These are phyloP conservation scores for Trametes pubescens DNA, from an alignment of 1,284 basidiomycete species.

Conservation along the genomic window DNA sequence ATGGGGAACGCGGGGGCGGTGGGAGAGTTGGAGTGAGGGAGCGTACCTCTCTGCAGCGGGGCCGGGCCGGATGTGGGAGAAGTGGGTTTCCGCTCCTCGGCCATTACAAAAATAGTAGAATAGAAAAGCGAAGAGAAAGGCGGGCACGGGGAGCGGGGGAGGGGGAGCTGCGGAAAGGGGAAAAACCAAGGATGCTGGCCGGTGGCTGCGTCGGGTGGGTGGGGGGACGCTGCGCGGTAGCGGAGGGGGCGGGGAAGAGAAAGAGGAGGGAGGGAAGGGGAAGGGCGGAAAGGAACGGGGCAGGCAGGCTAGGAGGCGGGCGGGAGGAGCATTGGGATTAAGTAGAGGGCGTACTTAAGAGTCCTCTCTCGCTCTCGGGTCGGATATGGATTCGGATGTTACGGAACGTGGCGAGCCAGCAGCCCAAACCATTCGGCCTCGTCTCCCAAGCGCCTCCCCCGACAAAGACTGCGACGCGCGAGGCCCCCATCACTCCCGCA, in stretches of 20 bases:
- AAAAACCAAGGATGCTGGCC: slow-evolving; percentile 32
- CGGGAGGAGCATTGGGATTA: slow-evolving; percentile 28
- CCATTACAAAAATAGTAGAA: slow-evolving; percentile 49
- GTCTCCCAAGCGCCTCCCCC: slow-evolving; percentile 26
- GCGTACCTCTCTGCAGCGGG: slow-evolving; percentile 45
- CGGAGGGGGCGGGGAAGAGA: slow-evolving; percentile 17
- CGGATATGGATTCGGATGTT: slow-evolving; percentile 29
- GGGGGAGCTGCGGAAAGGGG: slow-evolving; percentile 33
- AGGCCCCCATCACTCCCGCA: slow-evolving; percentile 25
- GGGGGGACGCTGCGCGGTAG: slow-evolving; percentile 16
- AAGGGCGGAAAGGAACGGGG: slow-evolving; percentile 23
- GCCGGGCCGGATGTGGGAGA: slow-evolving; percentile 37
- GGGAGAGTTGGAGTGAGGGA: slow-evolving; percentile 13
- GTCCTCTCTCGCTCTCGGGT: slow-evolving; percentile 13
- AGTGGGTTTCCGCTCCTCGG: slow-evolving; percentile 44
- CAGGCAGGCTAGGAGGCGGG: slow-evolving; percentile 25
- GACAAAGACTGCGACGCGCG: slow-evolving; percentile 22
- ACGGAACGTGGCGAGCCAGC: slow-evolving; percentile 32
- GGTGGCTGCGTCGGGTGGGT: slow-evolving; percentile 23
- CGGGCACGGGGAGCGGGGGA: slow-evolving; percentile 41
- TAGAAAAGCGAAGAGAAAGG: slow-evolving; percentile 39
- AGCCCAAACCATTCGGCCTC: slow-evolving; percentile 18
- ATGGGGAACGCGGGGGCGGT: background rate
- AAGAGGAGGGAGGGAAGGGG: slow-evolving; percentile 7
- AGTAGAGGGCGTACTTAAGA: slow-evolving; percentile 13